phyloP scores from a whole-genome alignment of 2,329 filamentous ascomycete species.

The Fusarium newnesense region DNA sequence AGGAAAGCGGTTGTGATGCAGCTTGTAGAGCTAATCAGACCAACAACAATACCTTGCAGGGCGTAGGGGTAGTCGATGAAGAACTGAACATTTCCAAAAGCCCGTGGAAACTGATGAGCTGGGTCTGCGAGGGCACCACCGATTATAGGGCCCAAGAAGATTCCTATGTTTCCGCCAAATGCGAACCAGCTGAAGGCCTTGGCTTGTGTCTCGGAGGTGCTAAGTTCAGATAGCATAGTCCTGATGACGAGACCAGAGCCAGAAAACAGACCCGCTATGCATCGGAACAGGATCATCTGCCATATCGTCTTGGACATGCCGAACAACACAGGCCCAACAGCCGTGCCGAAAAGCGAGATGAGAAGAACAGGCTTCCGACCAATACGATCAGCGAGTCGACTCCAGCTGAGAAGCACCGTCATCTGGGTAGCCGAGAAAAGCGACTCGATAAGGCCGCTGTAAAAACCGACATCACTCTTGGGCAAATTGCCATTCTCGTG shows the following conservation, averaged over 20 bases:
- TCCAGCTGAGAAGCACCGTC: slow-evolving; percentile 81
- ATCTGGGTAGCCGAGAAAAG: slow-evolving; percentile 82
- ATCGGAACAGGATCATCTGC: slow-evolving; percentile 80
- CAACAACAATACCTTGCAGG: slow-evolving; percentile 64
- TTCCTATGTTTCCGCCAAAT: slow-evolving; percentile 78
- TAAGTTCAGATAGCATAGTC: slow-evolving; percentile 81
- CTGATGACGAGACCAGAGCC: slow-evolving; percentile 79
- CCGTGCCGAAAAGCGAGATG: slow-evolving; percentile 71
- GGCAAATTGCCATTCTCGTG: slow-evolving; percentile 70
- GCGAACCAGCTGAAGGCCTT: slow-evolving; percentile 81
- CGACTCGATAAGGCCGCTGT: slow-evolving; percentile 78
- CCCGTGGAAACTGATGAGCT: slow-evolving; percentile 67
- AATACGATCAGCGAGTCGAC: slow-evolving; percentile 67
- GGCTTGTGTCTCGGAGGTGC: slow-evolving; percentile 76
- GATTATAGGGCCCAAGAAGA: slow-evolving; percentile 76
- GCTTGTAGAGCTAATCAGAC: slow-evolving; percentile 65
- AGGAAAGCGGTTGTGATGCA: slow-evolving; percentile 64
- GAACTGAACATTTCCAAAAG: slow-evolving; percentile 60
- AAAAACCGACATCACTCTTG: slow-evolving; percentile 79
- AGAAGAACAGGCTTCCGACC: slow-evolving; percentile 80
- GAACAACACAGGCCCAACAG: slow-evolving; percentile 71
- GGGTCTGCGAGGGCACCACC: slow-evolving; percentile 78
- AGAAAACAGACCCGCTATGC: slow-evolving; percentile 77
- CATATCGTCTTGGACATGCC: slow-evolving; percentile 73
- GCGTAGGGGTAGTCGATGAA: slow-evolving; percentile 64